These are phyloP conservation scores for Coleophoma cylindrospora DNA, from an alignment of 2,329 filamentous ascomycete species.

Conservation along the genomic window DNA sequence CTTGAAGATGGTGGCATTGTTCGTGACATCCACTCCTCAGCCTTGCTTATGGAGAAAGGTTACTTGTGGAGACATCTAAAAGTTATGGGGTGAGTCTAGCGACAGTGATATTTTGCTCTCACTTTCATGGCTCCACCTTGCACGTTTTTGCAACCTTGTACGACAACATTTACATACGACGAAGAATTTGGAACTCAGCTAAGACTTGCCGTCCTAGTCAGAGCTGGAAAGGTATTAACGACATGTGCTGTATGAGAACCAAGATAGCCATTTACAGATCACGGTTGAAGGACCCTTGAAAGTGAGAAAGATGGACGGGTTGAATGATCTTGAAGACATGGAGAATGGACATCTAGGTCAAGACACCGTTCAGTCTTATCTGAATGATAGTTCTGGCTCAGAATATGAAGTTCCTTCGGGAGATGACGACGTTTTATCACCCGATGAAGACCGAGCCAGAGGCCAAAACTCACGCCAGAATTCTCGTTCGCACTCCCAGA, in stretches of 20 bases:
- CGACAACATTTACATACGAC: too few relatives aligned
- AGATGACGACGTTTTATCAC: slow-evolving; percentile 8
- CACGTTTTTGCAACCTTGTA: too few relatives aligned
- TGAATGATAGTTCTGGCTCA: slow-evolving; percentile 21
- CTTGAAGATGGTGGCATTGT: slow-evolving; percentile 25
- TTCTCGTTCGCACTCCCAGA: background rate
- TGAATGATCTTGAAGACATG: background rate
- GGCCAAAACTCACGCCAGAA: too few relatives aligned
- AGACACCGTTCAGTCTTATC: slow-evolving; percentile 3
- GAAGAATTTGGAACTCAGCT: too few relatives aligned
- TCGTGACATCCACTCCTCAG: background rate
- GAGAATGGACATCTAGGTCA: background rate
- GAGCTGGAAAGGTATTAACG: too few relatives aligned
- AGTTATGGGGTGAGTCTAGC: background rate
- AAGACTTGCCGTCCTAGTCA: too few relatives aligned
- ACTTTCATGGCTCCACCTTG: too few relatives aligned
- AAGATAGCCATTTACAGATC: too few relatives aligned
- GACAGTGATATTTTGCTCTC: too few relatives aligned
- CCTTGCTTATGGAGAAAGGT: background rate
- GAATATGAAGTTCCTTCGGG: slow-evolving; percentile 17
- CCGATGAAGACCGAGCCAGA: slow-evolving; percentile 3
- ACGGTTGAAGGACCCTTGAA: slow-evolving; percentile 9
- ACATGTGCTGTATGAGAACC: too few relatives aligned
- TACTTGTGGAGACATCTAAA: background rate
- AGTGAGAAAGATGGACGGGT: background rate